Evolutionary conservation across 2,329 filamentous ascomycete species (phyloP).

Genomic region (Scedosporium aurantiacum): DNA sequence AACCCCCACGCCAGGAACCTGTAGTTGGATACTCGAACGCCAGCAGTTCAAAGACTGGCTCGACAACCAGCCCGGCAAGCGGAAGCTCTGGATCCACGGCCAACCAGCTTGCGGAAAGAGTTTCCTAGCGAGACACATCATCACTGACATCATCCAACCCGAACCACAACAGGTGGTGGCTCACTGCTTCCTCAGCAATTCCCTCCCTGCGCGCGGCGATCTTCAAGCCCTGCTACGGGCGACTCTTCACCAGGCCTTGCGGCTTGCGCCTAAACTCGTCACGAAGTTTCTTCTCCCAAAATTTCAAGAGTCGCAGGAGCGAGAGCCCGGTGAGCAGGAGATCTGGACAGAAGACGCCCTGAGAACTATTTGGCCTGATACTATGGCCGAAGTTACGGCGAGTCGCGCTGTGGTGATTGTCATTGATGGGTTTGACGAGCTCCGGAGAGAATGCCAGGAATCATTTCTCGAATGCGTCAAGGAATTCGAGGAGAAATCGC

Average conservation of each 20-base stretch:
- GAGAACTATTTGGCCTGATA: background rate
- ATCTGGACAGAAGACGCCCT: background rate
- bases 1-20: background rate
- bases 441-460: background rate
- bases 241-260: background rate
- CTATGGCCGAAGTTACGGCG: background rate
- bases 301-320: background rate
- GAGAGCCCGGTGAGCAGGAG: background rate
- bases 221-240: background rate
- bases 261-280: background rate
- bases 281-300: background rate
- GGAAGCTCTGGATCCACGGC: background rate
- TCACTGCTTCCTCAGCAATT: background rate
- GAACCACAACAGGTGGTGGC: background rate
- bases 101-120: background rate
- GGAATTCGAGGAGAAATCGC: background rate
- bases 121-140: background rate
- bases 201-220: background rate
- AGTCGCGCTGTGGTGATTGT: background rate
- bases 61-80: background rate
- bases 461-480: background rate
- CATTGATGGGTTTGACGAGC: background rate
- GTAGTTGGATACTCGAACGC: background rate
- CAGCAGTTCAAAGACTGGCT: background rate
- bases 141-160: background rate